Evolutionary conservation across 2,329 filamentous ascomycete genomes (phyloP).

Genomic region (Colletotrichum sp.): DNA sequence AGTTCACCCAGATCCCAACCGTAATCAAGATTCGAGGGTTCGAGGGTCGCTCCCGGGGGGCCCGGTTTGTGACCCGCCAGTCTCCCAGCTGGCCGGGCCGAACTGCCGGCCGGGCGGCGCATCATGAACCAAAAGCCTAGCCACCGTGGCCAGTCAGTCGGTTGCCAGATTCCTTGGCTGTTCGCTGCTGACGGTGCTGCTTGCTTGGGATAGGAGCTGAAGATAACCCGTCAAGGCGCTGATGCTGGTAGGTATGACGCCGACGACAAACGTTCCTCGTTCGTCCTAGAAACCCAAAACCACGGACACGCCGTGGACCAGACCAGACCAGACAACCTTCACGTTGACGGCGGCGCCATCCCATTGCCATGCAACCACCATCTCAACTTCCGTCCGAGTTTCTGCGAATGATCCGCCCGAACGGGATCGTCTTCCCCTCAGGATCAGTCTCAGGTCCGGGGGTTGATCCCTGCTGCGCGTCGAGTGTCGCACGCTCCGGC

Average conservation of each 20-base stretch:
- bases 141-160: not conserved
- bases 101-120: not conserved
- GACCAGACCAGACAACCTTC: not conserved
- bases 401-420: slow-evolving; percentile 11
- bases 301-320: not conserved
- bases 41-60: not conserved
- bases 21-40: slow-evolving; percentile 1
- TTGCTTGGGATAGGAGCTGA: not conserved
- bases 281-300: not conserved
- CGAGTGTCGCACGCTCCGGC: slow-evolving; percentile 28
- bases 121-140: not conserved
- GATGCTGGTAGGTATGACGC: slow-evolving; percentile 5
- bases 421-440: slow-evolving; percentile 22
- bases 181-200: not conserved
- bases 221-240: not conserved
- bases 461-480: slow-evolving; percentile 23
- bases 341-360: slow-evolving; percentile 13
- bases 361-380: slow-evolving; percentile 2
- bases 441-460: slow-evolving; percentile 26
- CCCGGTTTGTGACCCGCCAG: slow-evolving; percentile 3
- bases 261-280: not conserved
- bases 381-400: slow-evolving; percentile 10
- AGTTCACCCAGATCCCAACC: not conserved
- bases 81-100: not conserved
- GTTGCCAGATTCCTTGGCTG: not conserved